These are phyloP conservation scores for Pulveroboletus sp. DNA, from an alignment of 768 basidiomycete genomes.

Conservation along the genomic window DNA sequence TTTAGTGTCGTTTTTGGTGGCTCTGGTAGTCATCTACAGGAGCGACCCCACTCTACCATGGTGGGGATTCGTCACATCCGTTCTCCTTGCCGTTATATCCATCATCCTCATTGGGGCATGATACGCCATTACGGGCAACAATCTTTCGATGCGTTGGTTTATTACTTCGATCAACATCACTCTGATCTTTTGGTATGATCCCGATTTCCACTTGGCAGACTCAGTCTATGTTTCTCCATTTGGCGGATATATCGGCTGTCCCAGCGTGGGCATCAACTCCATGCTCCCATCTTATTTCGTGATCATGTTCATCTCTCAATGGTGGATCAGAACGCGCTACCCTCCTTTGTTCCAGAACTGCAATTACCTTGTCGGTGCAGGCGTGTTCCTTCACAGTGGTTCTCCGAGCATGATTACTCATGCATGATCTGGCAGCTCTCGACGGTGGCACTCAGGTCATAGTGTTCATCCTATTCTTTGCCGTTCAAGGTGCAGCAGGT, in stretches of 20 bases:
- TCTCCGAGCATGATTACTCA: neutral
- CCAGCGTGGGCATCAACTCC: conserved; percentile 27
- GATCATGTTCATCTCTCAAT: conserved; percentile 33
- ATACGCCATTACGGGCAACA: conserved; percentile 42
- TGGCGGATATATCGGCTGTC: conserved; percentile 18
- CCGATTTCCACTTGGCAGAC: neutral
- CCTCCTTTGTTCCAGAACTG: conserved; percentile 36
- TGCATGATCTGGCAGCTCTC: conserved; percentile 21
- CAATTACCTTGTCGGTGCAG: conserved; percentile 43
- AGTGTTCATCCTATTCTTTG: conserved; percentile 48
- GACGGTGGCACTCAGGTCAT: conserved; percentile 45
- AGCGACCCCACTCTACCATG: conserved; percentile 52
- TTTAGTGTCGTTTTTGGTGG: conserved; percentile 39
- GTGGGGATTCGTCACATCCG: conserved; percentile 51
- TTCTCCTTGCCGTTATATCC: conserved; percentile 47
- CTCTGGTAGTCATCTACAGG: conserved; percentile 51
- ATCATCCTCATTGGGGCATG: conserved; percentile 52
- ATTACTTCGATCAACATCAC: neutral
- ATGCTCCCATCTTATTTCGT: conserved; percentile 13
- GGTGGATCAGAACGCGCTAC: conserved; percentile 34
- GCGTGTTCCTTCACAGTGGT: conserved; percentile 3
- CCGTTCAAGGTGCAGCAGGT: conserved; percentile 49
- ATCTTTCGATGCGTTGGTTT: conserved; percentile 18
- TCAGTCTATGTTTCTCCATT: conserved; percentile 1
- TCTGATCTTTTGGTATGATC: conserved; percentile 19